Conservation (phyloP, 192 early-diverging fungal genomes). For the Coemansia sp. region DNA sequence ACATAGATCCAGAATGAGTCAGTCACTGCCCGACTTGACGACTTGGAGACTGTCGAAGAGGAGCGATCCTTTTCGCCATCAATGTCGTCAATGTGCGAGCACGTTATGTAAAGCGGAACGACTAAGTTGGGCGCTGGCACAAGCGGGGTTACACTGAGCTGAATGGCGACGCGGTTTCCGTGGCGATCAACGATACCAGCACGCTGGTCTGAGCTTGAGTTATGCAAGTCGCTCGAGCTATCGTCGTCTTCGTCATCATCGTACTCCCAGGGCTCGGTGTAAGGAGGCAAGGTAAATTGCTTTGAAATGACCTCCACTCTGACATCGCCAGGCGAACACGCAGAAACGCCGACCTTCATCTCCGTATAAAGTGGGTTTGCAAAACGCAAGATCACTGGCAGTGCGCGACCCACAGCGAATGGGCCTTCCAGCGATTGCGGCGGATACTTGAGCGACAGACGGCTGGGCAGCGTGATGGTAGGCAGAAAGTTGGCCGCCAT, state of each 20-base stretch:
- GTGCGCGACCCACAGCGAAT: conserved; percentile 46
- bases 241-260: conserved; percentile 63
- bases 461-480: conserved; percentile 61
- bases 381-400: conserved; percentile 66
- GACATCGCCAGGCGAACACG: conserved; percentile 34
- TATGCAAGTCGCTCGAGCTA: background rate
- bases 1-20: conserved; percentile 53
- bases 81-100: conserved; percentile 46
- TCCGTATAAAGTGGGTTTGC: conserved; percentile 79
- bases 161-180: conserved; percentile 48
- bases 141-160: conserved; percentile 36
- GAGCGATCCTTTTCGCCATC: conserved; percentile 21
- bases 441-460: conserved; percentile 20
- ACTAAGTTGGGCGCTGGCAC: conserved; percentile 16
- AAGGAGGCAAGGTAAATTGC: conserved; percentile 68
- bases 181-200: conserved; percentile 45
- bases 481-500: conserved; percentile 83
- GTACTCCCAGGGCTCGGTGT: conserved; percentile 80
- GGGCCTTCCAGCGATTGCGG: conserved; percentile 20
- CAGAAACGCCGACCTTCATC: conserved; percentile 62
- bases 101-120: conserved; percentile 42
- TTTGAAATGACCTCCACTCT: conserved; percentile 62
- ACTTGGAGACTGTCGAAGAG: background rate
- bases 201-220: background rate
- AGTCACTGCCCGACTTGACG: conserved; percentile 23